phyloP scores from a whole-genome alignment of 225 moss, liverwort and hornwort species.

The Marchantia paleacea region DNA sequence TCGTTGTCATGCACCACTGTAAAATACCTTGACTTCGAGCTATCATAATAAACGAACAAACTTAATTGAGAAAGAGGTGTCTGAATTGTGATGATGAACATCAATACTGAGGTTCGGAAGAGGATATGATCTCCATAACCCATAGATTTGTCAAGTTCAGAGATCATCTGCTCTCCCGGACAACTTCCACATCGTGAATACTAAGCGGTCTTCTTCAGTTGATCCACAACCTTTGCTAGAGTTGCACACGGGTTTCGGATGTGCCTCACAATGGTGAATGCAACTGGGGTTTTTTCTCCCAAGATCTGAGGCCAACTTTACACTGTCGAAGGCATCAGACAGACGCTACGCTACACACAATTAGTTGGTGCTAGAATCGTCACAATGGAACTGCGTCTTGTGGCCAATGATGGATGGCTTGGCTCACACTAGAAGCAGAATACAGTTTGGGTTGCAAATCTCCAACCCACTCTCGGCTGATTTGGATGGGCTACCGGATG shows the following conservation, averaged over 20 bases:
- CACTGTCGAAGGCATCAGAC: neutral
- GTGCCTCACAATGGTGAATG: neutral
- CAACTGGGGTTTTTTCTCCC: neutral
- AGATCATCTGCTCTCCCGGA: neutral
- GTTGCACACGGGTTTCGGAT: neutral
- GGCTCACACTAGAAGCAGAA: no score
- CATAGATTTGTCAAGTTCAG: neutral
- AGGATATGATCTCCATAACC: neutral
- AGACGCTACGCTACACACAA: neutral
- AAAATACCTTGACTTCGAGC: slow-evolving; percentile 21
- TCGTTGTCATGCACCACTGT: slow-evolving; percentile 11
- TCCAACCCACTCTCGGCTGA: no score
- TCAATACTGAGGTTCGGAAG: neutral
- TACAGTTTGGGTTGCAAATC: no score
- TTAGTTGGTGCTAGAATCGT: no score
- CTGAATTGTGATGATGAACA: neutral
- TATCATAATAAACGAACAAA: slow-evolving; percentile 10
- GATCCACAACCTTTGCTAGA: neutral
- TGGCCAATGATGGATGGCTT: no score
- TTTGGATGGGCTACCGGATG: no score
- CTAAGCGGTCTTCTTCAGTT: neutral
- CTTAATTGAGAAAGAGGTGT: neutral
- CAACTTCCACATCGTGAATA: neutral
- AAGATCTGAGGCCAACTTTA: neutral
- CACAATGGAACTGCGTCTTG: no score